A percentile compares a stretch with the other conserved stretches of the same genome.
These are phyloP conservation scores for Aspergillus ochraceus DNA, from an alignment of 2,329 filamentous ascomycete genomes.

Conservation along the genomic window DNA sequence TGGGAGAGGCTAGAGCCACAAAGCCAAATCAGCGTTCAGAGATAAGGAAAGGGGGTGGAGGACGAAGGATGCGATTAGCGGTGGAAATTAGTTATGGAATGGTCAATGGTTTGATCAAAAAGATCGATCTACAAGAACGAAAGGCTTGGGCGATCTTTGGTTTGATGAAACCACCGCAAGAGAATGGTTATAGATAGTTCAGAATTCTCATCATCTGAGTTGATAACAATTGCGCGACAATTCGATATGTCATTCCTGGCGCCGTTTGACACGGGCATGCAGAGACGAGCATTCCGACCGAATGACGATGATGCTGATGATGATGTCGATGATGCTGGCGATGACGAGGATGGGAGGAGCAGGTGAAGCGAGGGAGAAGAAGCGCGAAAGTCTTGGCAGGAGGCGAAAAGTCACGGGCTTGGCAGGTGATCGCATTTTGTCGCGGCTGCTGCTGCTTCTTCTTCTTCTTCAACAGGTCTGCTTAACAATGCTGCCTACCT, in stretches of 20 bases:
- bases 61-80: background rate
- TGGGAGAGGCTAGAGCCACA: background rate
- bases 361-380: background rate
- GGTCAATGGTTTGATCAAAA: background rate
- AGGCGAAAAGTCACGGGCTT: background rate
- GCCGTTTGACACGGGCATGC: background rate
- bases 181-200: too few relatives aligned
- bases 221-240: too few relatives aligned
- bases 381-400: background rate
- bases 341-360: background rate
- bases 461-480: background rate
- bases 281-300: background rate
- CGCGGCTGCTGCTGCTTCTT: background rate
- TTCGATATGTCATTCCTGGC: background rate
- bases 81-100: background rate
- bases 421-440: background rate
- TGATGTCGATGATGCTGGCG: background rate
- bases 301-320: background rate
- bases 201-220: too few relatives aligned
- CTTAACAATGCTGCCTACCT: too few relatives aligned
- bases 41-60: constrained; percentile 6
- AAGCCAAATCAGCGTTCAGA: background rate
- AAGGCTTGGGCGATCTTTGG: too few relatives aligned
- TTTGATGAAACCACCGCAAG: too few relatives aligned
- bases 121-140: background rate